Percentiles rank a stretch among this genome's conserved stretches.
These are phyloP conservation scores for Bassia scoparia DNA, from an alignment of 148 eudicot species.

Conservation along the genomic window DNA sequence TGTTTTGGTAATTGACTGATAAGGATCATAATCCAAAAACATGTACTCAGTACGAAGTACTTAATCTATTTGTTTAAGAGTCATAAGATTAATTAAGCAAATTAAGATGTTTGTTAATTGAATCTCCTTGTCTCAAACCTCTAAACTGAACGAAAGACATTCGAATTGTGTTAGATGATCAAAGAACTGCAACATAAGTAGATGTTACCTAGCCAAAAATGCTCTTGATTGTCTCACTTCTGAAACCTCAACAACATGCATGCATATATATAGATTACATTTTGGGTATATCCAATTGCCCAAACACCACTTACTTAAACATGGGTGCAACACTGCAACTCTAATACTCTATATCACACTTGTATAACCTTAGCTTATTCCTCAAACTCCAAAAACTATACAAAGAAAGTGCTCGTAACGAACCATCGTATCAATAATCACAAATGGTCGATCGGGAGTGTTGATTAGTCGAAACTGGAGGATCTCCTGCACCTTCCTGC, in stretches of 20 bases:
- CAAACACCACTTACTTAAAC: constrained; percentile 21
- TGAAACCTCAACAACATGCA: neutral
- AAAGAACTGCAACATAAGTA: neutral
- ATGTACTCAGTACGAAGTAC: no score
- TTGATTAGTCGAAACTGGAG: constrained; percentile 40
- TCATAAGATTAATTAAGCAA: no score
- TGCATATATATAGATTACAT: neutral
- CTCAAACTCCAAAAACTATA: constrained; percentile 23
- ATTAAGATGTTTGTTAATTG: no score
- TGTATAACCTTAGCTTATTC: neutral
- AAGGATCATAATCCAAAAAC: no score
- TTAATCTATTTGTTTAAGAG: no score
- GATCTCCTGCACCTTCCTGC: constrained; percentile 54
- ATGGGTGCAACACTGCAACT: constrained; percentile 39
- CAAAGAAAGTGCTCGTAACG: constrained; percentile 8
- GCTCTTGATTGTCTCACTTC: neutral
- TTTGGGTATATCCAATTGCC: neutral
- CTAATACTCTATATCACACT: constrained; percentile 4
- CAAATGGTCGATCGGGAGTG: neutral
- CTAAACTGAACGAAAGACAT: no score
- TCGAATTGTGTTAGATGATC: no score
- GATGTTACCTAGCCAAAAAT: neutral
- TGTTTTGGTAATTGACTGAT: no score
- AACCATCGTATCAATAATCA: neutral
- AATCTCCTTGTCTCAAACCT: no score